These are phyloP conservation scores for Saccharomycopsis hybrid DNA, from an alignment of 1,139 yeast species.

Conservation along the genomic window DNA sequence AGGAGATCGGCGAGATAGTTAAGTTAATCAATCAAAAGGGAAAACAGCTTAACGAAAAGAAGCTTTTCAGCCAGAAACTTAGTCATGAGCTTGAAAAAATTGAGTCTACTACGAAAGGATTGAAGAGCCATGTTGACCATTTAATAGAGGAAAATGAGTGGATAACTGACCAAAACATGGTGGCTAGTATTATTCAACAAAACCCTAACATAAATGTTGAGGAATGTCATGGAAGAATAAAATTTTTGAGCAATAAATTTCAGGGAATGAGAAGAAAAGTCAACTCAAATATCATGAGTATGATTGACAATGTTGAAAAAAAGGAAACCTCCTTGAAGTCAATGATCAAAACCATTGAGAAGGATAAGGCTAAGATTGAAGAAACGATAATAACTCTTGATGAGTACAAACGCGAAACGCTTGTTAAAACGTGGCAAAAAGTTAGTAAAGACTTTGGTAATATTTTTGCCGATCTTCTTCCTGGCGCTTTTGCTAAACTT, in stretches of 20 bases:
- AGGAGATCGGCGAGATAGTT: constrained; percentile 66
- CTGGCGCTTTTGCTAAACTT: constrained; percentile 85
- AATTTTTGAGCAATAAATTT: constrained; percentile 53
- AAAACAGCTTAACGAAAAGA: constrained; percentile 43
- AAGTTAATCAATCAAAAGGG: constrained; percentile 46
- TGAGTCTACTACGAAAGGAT: constrained; percentile 35
- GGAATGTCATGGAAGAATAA: constrained; percentile 54
- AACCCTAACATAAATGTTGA: constrained; percentile 58
- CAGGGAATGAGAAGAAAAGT: constrained; percentile 79
- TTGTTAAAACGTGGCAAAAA: constrained; percentile 77
- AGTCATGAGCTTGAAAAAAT: constrained; percentile 61
- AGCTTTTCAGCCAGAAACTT: constrained; percentile 52
- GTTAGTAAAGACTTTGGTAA: constrained; percentile 90
- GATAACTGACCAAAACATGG: constrained; percentile 60
- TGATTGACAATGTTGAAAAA: constrained; percentile 91
- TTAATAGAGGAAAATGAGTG: constrained; percentile 59
- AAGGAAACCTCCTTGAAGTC: constrained; percentile 71
- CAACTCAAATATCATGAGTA: constrained; percentile 82
- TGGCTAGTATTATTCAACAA: constrained; percentile 47
- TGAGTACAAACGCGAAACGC: constrained; percentile 78
- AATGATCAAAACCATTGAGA: constrained; percentile 84
- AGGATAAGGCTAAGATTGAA: constrained; percentile 84
- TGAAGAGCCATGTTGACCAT: constrained; percentile 40
- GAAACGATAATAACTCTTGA: constrained; percentile 83
- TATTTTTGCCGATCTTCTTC: constrained; percentile 81